These are phyloP conservation scores for Ligustrum vulgare DNA, from an alignment of 257 asterid genomes.

Conservation along the genomic window DNA sequence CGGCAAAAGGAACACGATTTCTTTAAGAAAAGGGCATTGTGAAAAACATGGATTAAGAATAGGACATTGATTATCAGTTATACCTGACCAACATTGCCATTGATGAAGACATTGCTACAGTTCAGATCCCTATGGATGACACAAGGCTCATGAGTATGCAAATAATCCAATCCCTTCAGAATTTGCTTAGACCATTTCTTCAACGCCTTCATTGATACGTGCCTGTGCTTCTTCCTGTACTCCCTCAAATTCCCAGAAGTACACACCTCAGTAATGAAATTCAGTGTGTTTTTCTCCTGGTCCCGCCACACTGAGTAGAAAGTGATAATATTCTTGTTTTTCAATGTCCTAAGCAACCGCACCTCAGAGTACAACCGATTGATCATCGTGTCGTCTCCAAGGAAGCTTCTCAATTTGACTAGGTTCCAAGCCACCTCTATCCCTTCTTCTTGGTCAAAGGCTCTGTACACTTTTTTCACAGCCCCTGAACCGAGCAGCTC, in stretches of 20 bases:
- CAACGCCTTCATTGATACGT: slow-evolving; percentile 69
- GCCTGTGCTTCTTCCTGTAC: slow-evolving; percentile 72
- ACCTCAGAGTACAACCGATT: slow-evolving; percentile 66
- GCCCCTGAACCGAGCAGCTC: slow-evolving; percentile 81
- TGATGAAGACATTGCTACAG: slow-evolving; percentile 80
- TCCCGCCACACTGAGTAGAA: slow-evolving; percentile 73
- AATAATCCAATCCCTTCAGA: slow-evolving; percentile 70
- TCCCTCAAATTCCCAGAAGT: slow-evolving; percentile 82
- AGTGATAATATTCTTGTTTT: slow-evolving; percentile 56
- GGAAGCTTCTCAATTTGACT: slow-evolving; percentile 58
- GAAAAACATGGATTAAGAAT: too few relatives aligned
- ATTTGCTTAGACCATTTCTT: slow-evolving; percentile 86
- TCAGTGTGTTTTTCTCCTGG: slow-evolving; percentile 51
- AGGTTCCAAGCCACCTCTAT: slow-evolving; percentile 94
- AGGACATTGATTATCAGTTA: background rate
- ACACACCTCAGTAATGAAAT: slow-evolving; percentile 83
- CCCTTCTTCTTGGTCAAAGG: slow-evolving; percentile 87
- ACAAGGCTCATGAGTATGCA: slow-evolving; percentile 79
- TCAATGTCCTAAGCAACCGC: slow-evolving; percentile 46
- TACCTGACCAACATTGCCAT: slow-evolving; percentile 87
- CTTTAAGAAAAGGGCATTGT: background rate
- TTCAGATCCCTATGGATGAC: slow-evolving; percentile 80
- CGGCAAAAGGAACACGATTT: too few relatives aligned
- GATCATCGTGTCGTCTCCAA: slow-evolving; percentile 49
- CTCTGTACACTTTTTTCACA: slow-evolving; percentile 76